Percentiles rank a stretch among this genome's conserved stretches.
These are phyloP conservation scores for Russula abietina DNA, from an alignment of 768 basidiomycete genomes.

Conservation along the genomic window DNA sequence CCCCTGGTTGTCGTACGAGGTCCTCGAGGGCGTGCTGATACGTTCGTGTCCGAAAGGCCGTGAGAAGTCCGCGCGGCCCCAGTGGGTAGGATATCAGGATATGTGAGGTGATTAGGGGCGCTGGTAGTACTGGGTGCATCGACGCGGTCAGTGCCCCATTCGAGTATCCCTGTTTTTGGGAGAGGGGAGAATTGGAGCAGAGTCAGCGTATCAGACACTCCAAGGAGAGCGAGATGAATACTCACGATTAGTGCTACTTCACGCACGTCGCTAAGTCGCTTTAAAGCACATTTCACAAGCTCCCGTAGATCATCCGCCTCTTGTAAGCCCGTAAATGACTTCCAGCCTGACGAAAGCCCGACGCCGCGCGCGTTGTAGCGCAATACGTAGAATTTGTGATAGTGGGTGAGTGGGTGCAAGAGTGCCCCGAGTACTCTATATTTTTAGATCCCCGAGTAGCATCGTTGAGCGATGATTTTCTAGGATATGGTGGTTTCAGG, in stretches of 20 bases:
- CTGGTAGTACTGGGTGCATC: slow-evolving; percentile 49
- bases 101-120: slow-evolving; percentile 52
- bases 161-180: slow-evolving; percentile 70
- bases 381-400: slow-evolving; percentile 50
- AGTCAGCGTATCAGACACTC: not conserved
- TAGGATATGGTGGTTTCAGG: not conserved
- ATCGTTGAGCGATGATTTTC: not conserved
- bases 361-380: slow-evolving; percentile 76
- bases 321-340: slow-evolving; percentile 63
- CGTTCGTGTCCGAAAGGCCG: slow-evolving; percentile 53
- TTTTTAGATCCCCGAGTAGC: not conserved
- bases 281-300: slow-evolving; percentile 50
- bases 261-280: slow-evolving; percentile 37
- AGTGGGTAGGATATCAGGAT: slow-evolving; percentile 74
- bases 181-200: not conserved
- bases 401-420: slow-evolving; percentile 37
- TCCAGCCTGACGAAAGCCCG: slow-evolving; percentile 64
- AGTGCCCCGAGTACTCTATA: slow-evolving; percentile 45
- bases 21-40: slow-evolving; percentile 49
- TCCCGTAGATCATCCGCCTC: slow-evolving; percentile 68
- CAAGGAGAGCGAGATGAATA: slow-evolving; percentile 5
- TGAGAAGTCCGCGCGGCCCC: slow-evolving; percentile 58
- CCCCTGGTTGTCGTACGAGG: slow-evolving; percentile 42
- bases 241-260: slow-evolving; percentile 58
- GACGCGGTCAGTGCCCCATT: slow-evolving; percentile 72